Evolutionary conservation across 2,329 filamentous ascomycete species (phyloP).

Genomic region (Diplodia scrobiculata): DNA sequence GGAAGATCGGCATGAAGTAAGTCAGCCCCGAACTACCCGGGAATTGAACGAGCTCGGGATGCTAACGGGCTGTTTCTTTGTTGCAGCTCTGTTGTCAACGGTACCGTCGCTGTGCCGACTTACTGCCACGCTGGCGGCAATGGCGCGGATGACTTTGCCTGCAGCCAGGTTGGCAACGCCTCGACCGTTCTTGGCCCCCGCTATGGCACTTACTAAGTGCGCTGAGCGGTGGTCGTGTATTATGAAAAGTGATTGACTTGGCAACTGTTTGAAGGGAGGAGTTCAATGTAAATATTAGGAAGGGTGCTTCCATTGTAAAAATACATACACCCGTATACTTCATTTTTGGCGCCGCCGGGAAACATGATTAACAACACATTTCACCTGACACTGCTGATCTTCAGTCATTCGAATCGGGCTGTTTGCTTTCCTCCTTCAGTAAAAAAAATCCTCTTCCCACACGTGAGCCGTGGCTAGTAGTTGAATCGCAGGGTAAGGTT

Average conservation of each 20-base stretch:
- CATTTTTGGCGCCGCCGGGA: too few species aligned
- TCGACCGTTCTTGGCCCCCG: background rate
- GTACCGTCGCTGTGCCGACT: slow-evolving; percentile 1
- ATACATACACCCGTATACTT: too few species aligned
- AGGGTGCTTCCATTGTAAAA: too few species aligned
- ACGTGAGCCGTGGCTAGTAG: too few species aligned
- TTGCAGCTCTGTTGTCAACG: slow-evolving; percentile 7
- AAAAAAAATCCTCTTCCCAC: too few species aligned
- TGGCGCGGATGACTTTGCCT: slow-evolving; percentile 15
- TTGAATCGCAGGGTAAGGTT: background rate
- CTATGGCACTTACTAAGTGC: slow-evolving; percentile 3
- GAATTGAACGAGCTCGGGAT: background rate
- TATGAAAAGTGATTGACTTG: background rate
- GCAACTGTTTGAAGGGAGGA: too few species aligned
- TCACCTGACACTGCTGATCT: too few species aligned
- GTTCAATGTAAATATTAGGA: too few species aligned
- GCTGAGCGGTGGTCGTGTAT: background rate
- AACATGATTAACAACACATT: too few species aligned
- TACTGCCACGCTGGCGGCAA: slow-evolving; percentile 26
- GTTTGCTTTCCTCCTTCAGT: too few species aligned
- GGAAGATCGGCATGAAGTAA: slow-evolving; percentile 20
- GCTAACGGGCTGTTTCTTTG: background rate
- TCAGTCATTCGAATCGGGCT: too few species aligned
- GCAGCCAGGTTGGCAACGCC: slow-evolving; percentile 8
- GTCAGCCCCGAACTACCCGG: background rate